phyloP scores from a whole-genome alignment of 805 yeast genomes.

The Debaryomyces tyrocola region DNA sequence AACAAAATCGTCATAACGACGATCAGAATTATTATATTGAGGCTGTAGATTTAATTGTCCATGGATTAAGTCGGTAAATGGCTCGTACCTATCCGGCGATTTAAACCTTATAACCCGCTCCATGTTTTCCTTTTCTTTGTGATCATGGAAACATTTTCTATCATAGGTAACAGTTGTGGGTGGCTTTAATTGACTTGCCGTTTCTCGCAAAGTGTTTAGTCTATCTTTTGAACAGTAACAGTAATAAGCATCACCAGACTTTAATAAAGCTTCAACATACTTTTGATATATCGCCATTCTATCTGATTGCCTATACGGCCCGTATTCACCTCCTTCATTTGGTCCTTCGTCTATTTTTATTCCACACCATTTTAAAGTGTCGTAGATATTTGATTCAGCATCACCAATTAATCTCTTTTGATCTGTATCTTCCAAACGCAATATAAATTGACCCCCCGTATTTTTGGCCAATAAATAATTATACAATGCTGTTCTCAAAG shows the following conservation, averaged over 20 bases:
- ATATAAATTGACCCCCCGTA: constrained; percentile 76
- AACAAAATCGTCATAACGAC: constrained; percentile 86
- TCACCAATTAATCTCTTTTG: constrained; percentile 72
- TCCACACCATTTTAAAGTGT: constrained; percentile 76
- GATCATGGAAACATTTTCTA: constrained; percentile 62
- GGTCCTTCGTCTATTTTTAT: constrained; percentile 85
- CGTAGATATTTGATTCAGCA: constrained; percentile 80
- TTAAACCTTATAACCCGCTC: constrained; percentile 68
- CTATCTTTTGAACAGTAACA: constrained; percentile 87
- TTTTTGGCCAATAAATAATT: constrained; percentile 78
- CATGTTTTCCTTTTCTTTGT: constrained; percentile 13
- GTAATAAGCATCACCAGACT: constrained; percentile 73
- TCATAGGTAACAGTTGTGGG: constrained; percentile 94
- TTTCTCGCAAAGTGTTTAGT: constrained; percentile 60
- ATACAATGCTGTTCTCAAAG: constrained; percentile 88
- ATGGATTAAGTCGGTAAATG: constrained; percentile 71
- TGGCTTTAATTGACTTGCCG: constrained; percentile 74
- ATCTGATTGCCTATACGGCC: constrained; percentile 86
- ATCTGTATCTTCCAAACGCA: constrained; percentile 93
- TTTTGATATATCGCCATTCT: constrained; percentile 63
- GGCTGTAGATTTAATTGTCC: constrained; percentile 78
- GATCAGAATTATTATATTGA: constrained; percentile 66
- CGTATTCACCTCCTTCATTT: constrained; percentile 50
- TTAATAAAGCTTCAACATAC: constrained; percentile 57
- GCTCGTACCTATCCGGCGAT: constrained; percentile 70